Conservation (phyloP, 129 eudicot species). For the Flaveria ramosissima region DNA sequence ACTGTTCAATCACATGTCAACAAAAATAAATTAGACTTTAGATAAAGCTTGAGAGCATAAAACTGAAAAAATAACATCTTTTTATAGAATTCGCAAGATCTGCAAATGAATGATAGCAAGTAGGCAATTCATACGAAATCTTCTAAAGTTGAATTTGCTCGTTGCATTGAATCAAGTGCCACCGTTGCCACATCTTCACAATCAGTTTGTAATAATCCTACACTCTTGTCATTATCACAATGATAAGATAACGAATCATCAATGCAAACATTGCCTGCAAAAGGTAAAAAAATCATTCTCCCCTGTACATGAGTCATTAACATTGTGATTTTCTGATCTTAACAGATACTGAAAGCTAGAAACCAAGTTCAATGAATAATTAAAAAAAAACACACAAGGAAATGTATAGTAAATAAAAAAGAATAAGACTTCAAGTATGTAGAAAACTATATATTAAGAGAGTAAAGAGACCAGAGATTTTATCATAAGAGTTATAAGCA, state of each 20-base stretch:
- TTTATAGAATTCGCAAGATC: neutral
- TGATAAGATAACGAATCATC: conserved; percentile 30
- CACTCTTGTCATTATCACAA: conserved; percentile 30
- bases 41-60: conserved; percentile 9
- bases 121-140: conserved; percentile 72
- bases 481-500: too few relatives aligned
- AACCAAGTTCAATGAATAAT: neutral
- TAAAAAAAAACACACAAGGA: neutral
- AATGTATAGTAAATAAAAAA: neutral
- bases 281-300: conserved; percentile 7
- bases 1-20: conserved; percentile 45
- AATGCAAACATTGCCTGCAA: conserved; percentile 41
- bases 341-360: conserved; percentile 13
- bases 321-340: conserved; percentile 5
- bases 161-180: conserved; percentile 70
- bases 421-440: neutral
- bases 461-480: too few relatives aligned
- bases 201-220: conserved; percentile 22
- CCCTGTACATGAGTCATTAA: neutral
- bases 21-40: conserved; percentile 5
- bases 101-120: neutral
- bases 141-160: conserved; percentile 93
- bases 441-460: too few relatives aligned
- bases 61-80: neutral
- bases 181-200: conserved; percentile 50